Conservation (phyloP, 1,139 yeast species). For the Ashbya aceris region DNA sequence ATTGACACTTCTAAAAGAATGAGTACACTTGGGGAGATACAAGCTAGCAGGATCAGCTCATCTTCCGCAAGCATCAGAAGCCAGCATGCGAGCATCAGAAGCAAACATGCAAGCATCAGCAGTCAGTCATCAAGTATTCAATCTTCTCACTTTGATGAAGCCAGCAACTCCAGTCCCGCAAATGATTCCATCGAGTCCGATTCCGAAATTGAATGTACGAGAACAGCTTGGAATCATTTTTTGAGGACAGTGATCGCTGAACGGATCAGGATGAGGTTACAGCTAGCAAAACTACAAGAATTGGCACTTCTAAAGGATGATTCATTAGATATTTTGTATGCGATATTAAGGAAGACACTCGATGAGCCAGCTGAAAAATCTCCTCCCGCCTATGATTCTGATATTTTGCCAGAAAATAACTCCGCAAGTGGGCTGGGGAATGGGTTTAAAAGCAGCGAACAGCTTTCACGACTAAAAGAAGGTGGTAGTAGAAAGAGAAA, state of each 20-base stretch:
- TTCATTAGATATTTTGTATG: too few species aligned
- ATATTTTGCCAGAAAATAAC: too few species aligned
- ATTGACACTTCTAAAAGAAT: slow-evolving; percentile 10
- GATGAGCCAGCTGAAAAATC: too few species aligned
- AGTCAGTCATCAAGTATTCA: not conserved
- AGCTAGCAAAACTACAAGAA: slow-evolving; percentile 18
- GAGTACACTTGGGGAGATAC: not conserved
- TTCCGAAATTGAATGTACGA: slow-evolving; percentile 5
- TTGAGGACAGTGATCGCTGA: slow-evolving; percentile 21
- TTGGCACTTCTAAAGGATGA: too few species aligned
- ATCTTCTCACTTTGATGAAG: not conserved
- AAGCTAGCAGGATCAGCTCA: not conserved
- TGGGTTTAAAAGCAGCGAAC: too few species aligned
- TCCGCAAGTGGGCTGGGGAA: too few species aligned
- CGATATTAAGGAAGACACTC: too few species aligned
- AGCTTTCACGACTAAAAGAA: too few species aligned
- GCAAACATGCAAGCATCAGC: not conserved
- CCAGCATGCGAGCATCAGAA: not conserved
- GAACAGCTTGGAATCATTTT: slow-evolving; percentile 16
- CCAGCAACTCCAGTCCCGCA: not conserved
- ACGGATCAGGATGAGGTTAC: slow-evolving; percentile 22
- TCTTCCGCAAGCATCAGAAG: not conserved
- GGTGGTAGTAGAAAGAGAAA: slow-evolving; percentile 11
- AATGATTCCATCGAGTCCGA: not conserved
- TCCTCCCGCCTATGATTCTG: too few species aligned